A percentile compares a stretch with the other conserved stretches of the same genome.
phyloP scores from a whole-genome alignment of 768 basidiomycete genomes.

The Hygrocybe punicea region DNA sequence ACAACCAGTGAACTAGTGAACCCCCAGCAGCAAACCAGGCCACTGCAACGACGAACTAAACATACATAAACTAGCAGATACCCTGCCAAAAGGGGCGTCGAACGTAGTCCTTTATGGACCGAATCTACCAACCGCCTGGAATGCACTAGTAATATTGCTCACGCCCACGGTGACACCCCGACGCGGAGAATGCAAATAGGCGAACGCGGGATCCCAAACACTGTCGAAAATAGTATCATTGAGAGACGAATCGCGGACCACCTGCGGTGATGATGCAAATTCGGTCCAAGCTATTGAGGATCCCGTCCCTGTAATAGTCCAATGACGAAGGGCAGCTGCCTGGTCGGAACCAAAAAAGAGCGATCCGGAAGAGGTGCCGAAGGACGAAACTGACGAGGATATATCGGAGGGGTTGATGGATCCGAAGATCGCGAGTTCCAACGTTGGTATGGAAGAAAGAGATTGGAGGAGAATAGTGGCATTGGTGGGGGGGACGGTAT shows the following conservation, averaged over 20 bases:
- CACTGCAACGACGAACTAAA: too few relatives aligned
- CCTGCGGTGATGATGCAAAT: conserved; percentile 44
- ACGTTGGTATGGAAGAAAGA: conserved; percentile 45
- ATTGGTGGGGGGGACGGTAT: conserved; percentile 41
- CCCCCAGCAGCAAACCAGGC: too few relatives aligned
- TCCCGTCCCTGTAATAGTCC: conserved; percentile 46
- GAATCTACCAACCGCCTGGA: conserved; percentile 28
- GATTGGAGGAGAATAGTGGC: conserved; percentile 39
- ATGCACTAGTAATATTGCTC: conserved; percentile 45
- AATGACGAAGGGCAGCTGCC: conserved; percentile 48
- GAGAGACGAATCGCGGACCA: conserved; percentile 51
- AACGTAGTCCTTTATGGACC: conserved; percentile 16
- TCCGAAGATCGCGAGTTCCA: conserved; percentile 68
- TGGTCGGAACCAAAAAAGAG: conserved; percentile 60
- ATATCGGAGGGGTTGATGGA: conserved; percentile 49
- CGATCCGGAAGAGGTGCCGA: conserved; percentile 45
- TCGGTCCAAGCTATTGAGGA: conserved; percentile 51
- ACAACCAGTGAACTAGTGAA: too few relatives aligned
- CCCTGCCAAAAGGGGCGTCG: too few relatives aligned
- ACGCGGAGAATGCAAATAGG: conserved; percentile 33
- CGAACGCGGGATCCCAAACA: conserved; percentile 48
- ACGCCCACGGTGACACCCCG: conserved; percentile 32
- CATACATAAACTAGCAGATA: too few relatives aligned
- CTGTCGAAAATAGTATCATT: conserved; percentile 43
- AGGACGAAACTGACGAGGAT: conserved; percentile 46